Conservation (phyloP, 2,329 filamentous ascomycete species). For the Periconia digitata region DNA sequence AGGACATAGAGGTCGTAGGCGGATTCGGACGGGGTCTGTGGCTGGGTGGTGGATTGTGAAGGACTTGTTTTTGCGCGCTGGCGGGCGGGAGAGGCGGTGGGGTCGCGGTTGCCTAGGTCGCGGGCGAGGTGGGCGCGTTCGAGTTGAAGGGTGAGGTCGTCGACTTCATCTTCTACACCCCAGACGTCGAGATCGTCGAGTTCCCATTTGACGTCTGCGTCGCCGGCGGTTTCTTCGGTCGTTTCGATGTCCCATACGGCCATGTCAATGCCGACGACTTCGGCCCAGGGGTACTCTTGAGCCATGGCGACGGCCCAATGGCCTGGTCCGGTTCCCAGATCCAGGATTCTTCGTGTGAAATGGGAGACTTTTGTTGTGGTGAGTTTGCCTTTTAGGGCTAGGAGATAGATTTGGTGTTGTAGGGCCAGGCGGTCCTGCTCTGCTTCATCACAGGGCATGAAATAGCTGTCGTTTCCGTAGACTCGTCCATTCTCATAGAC, state of each 20-base stretch:
- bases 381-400: constrained; percentile 37
- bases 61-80: constrained; percentile 8
- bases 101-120: constrained; percentile 22
- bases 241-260: constrained; percentile 55
- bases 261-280: constrained; percentile 54
- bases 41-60: constrained; percentile 1
- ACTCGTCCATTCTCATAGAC: constrained; percentile 62
- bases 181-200: constrained; percentile 42
- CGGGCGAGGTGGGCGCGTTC: constrained; percentile 27
- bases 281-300: constrained; percentile 45
- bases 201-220: constrained; percentile 36
- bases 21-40: constrained; percentile 22
- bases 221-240: constrained; percentile 41
- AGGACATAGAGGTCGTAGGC: constrained; percentile 26
- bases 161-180: constrained; percentile 28
- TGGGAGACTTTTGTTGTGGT: constrained; percentile 37
- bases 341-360: constrained; percentile 33
- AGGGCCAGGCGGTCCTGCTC: constrained; percentile 66
- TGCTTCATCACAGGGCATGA: constrained; percentile 67
- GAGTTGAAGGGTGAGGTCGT: constrained; percentile 25
- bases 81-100: constrained; percentile 16
- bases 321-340: constrained; percentile 53
- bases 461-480: constrained; percentile 64
- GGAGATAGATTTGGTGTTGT: constrained; percentile 63
- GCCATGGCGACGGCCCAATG: constrained; percentile 55